Conservation (phyloP, 495 filamentous ascomycete species). For the Talaromyces trachyspermus region DNA sequence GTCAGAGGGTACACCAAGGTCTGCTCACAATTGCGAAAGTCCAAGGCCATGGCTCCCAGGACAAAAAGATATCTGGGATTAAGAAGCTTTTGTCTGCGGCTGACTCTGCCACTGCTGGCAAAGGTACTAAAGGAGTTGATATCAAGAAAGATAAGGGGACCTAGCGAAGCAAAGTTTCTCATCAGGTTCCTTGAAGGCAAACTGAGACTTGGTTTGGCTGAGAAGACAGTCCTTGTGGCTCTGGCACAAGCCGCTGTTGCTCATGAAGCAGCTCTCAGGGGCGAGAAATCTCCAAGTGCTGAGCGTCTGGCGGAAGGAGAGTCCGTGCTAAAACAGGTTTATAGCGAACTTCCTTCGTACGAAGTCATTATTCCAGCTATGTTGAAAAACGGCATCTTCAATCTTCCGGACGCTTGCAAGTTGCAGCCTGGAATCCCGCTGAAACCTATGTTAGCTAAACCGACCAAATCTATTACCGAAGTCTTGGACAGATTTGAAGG, state of each 20-base stretch:
- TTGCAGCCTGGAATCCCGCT: conserved; percentile 89
- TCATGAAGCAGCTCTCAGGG: conserved; percentile 65
- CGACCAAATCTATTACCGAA: conserved; percentile 97
- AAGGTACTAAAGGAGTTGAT: conserved; percentile 62
- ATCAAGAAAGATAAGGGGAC: conserved; percentile 89
- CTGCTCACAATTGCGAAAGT: conserved; percentile 82
- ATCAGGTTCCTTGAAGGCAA: conserved; percentile 93
- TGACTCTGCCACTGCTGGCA: conserved; percentile 61
- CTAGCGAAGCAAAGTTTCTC: conserved; percentile 91
- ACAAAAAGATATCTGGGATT: conserved; percentile 85
- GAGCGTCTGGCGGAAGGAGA: conserved; percentile 77
- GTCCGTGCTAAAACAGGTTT: conserved; percentile 77
- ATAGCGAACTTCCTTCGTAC: conserved; percentile 91
- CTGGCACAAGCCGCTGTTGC: conserved; percentile 80
- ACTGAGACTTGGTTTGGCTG: conserved; percentile 80
- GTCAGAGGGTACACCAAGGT: conserved; percentile 81
- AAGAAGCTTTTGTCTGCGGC: conserved; percentile 89
- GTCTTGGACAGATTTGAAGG: conserved; percentile 95
- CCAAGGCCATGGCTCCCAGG: conserved; percentile 80
- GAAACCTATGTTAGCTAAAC: conserved; percentile 98
- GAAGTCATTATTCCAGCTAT: conserved; percentile 90
- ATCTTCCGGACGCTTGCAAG: conserved; percentile 78
- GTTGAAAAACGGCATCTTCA: conserved; percentile 75
- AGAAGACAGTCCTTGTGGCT: conserved; percentile 83
- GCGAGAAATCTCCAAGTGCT: conserved; percentile 58